Conservation (phyloP, 208 protist species). For the Phytomonas francai region DNA sequence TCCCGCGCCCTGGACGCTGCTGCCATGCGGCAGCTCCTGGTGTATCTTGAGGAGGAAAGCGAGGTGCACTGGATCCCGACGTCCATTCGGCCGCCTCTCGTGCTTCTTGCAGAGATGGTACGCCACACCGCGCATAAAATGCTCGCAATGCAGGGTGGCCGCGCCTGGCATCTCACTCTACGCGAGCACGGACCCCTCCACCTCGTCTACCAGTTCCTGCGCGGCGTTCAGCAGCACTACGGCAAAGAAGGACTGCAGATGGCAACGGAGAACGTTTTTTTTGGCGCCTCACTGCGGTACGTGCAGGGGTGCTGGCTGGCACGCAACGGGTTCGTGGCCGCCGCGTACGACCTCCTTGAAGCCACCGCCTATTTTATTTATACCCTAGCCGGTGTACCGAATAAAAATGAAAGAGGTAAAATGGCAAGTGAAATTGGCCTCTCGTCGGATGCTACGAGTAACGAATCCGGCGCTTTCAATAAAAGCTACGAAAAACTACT, state of each 20-base stretch:
- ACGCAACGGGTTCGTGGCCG: conserved; percentile 36
- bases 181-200: neutral
- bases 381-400: conserved; percentile 4
- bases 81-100: neutral
- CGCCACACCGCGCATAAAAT: conserved; percentile 49
- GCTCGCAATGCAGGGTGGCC: conserved; percentile 35
- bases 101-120: conserved; percentile 23
- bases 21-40: conserved; percentile 18
- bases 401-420: neutral
- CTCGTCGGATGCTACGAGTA: neutral
- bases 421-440: neutral
- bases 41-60: conserved; percentile 27
- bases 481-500: neutral
- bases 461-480: neutral
- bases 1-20: conserved; percentile 20
- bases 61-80: conserved; percentile 14
- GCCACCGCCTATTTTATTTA: conserved; percentile 23
- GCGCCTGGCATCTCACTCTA: neutral
- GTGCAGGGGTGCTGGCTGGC: conserved; percentile 33
- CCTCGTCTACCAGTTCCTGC: conserved; percentile 19
- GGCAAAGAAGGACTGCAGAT: conserved; percentile 16
- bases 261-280: conserved; percentile 42
- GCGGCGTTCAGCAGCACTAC: conserved; percentile 27
- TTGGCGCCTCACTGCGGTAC: conserved; percentile 34
- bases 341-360: conserved; percentile 53